Evolutionary conservation across 192 early-diverging fungal genomes (phyloP).

Genomic region (Cetraspora pellucida): DNA sequence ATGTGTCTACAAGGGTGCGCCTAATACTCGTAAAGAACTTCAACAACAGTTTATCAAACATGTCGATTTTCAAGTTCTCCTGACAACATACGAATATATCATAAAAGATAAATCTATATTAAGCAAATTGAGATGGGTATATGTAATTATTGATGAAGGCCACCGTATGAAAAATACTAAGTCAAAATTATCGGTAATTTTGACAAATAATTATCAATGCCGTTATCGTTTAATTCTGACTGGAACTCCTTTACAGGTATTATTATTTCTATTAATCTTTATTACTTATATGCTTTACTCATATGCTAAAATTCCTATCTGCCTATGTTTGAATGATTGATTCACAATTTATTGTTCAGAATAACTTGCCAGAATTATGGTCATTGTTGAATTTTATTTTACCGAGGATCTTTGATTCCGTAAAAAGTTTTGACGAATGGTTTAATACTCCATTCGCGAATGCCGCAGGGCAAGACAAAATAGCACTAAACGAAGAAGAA

Average conservation of each 20-base stretch:
- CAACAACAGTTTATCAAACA: slow-evolving; percentile 68
- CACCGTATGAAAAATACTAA: slow-evolving; percentile 98
- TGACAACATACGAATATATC: slow-evolving; percentile 98
- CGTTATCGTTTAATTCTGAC: slow-evolving; percentile 96
- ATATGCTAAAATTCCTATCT: no score
- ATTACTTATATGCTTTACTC: no score
- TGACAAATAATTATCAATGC: slow-evolving; percentile 87
- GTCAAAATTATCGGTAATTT: slow-evolving; percentile 81
- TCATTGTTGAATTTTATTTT: slow-evolving; percentile 94
- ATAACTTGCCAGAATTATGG: slow-evolving; percentile 98
- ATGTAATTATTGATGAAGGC: slow-evolving; percentile 99
- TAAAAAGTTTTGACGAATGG: slow-evolving; percentile 98
- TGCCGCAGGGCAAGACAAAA: slow-evolving; percentile 79
- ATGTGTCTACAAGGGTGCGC: slow-evolving; percentile 92
- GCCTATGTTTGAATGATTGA: no score
- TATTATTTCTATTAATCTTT: neutral
- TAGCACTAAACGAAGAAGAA: slow-evolving; percentile 98
- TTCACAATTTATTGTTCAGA: slow-evolving; percentile 53
- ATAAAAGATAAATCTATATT: slow-evolving; percentile 90
- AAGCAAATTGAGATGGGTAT: slow-evolving; percentile 91
- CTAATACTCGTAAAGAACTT: slow-evolving; percentile 70
- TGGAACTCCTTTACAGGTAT: slow-evolving; percentile 93
- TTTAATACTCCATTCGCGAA: slow-evolving; percentile 94
- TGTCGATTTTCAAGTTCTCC: slow-evolving; percentile 88
- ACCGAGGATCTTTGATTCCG: slow-evolving; percentile 95